Conservation (phyloP, 1,139 yeast species). For the Nakaseomyces bracarensis region DNA sequence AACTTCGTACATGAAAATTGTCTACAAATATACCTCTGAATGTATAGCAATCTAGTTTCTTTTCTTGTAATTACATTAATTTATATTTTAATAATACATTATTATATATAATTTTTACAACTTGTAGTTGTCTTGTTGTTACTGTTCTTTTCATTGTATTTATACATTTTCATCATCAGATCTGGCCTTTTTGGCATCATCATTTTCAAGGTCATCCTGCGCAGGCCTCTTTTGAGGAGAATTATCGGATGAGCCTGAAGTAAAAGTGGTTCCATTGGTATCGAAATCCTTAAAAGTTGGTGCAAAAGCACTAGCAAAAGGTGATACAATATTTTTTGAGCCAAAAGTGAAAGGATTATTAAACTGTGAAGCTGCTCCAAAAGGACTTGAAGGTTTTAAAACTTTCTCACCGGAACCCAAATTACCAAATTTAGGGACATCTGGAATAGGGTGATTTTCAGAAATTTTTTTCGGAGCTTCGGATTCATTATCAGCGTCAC, state of each 20-base stretch:
- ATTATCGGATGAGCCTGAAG: neutral
- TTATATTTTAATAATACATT: neutral
- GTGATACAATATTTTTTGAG: neutral
- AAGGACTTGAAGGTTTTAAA: conserved; percentile 4
- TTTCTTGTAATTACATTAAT: neutral
- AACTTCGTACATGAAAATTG: conserved; percentile 4
- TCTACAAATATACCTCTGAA: neutral
- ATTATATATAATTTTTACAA: neutral
- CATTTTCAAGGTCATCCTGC: conserved; percentile 4
- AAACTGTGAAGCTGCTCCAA: conserved; percentile 2
- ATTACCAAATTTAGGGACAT: neutral
- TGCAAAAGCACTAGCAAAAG: conserved; percentile 5
- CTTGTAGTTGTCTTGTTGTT: neutral
- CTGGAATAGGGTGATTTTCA: neutral
- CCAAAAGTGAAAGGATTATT: conserved; percentile 3
- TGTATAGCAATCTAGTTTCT: neutral
- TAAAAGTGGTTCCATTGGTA: neutral
- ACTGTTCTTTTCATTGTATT: neutral
- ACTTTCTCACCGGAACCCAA: neutral
- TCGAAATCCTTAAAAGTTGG: neutral
- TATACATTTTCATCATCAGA: conserved; percentile 2
- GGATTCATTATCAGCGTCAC: conserved; percentile 22
- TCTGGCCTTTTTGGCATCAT: conserved; percentile 4
- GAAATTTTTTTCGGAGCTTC: neutral
- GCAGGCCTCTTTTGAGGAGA: neutral